phyloP scores from a whole-genome alignment of 352 stramenopile species.

The Phytophthora pistaciae region DNA sequence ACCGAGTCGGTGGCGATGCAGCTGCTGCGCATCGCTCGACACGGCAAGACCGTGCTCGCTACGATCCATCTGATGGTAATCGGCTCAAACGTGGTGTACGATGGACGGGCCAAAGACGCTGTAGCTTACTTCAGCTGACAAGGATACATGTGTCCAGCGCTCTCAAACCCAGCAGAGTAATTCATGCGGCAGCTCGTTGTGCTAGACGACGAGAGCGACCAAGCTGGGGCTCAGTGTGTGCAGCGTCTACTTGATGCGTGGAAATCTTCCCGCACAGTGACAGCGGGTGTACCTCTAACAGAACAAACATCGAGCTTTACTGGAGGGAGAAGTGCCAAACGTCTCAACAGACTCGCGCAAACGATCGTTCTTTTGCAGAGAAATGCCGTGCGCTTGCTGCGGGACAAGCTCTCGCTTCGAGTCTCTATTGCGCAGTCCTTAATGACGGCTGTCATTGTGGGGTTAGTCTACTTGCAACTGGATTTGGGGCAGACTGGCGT shows the following conservation, averaged over 20 bases:
- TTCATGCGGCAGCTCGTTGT: conserved; percentile 62
- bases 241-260: conserved; percentile 20
- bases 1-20: conserved; percentile 47
- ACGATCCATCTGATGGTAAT: conserved; percentile 82
- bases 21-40: conserved; percentile 63
- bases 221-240: conserved; percentile 18
- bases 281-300: neutral
- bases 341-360: conserved; percentile 22
- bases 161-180: conserved; percentile 60
- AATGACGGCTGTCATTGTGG: conserved; percentile 34
- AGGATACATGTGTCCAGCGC: conserved; percentile 49
- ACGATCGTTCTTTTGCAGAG: conserved; percentile 30
- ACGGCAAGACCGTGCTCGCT: conserved; percentile 86
- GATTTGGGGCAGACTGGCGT: conserved; percentile 28
- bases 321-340: neutral
- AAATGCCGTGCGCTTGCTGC: conserved; percentile 42
- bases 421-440: conserved; percentile 31
- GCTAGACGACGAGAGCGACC: conserved; percentile 34
- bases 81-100: conserved; percentile 49
- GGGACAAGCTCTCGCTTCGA: conserved; percentile 37
- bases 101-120: conserved; percentile 42
- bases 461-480: conserved; percentile 43
- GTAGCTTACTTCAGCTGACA: conserved; percentile 49
- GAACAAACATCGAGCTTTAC: neutral
- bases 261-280: neutral